These are phyloP conservation scores for Cryphonectria nitschkei DNA, from an alignment of 2,329 filamentous ascomycete species.

Conservation along the genomic window DNA sequence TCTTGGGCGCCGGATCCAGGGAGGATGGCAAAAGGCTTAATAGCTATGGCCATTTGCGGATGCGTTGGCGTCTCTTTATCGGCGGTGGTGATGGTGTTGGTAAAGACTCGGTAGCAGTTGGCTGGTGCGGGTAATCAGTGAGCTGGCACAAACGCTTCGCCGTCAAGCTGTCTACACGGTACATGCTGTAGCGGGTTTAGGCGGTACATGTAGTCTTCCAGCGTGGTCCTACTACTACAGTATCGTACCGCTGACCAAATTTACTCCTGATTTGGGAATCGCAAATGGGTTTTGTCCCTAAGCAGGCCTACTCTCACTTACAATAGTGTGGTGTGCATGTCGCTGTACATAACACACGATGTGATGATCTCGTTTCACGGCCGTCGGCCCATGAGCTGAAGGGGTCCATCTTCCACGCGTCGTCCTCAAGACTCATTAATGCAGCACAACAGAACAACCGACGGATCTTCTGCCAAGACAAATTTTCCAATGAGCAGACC, in stretches of 20 bases:
- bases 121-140: conserved; percentile 4
- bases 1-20: neutral
- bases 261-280: neutral
- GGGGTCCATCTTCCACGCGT: neutral
- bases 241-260: neutral
- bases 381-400: neutral
- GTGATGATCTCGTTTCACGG: neutral
- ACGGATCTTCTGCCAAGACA: neutral
- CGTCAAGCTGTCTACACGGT: neutral
- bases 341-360: neutral
- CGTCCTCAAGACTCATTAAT: neutral
- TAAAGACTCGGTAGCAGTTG: conserved; percentile 2
- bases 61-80: neutral
- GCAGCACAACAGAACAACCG: neutral
- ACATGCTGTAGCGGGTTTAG: neutral
- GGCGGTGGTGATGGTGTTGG: neutral
- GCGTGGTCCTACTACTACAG: no score
- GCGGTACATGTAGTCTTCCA: neutral
- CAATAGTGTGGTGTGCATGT: no score
- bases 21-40: neutral
- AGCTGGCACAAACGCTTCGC: neutral
- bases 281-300: neutral
- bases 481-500: neutral
- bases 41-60: conserved; percentile 1
- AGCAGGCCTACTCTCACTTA: neutral